phyloP scores from a whole-genome alignment of 2,329 filamentous ascomycete species.

The Apiospora marii region DNA sequence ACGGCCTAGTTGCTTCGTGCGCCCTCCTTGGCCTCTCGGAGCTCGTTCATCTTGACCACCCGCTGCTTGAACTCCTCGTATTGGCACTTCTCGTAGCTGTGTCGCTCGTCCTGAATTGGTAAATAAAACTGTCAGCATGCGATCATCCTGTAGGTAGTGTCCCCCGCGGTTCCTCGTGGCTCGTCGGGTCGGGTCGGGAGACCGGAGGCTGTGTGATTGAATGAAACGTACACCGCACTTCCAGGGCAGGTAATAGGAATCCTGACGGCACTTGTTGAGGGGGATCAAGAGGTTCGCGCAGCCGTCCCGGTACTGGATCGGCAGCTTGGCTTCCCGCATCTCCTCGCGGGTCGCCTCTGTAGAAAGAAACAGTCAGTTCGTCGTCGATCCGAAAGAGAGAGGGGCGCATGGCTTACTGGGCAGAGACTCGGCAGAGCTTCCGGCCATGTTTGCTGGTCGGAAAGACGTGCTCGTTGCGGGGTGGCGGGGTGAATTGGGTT shows the following conservation, averaged over 20 bases:
- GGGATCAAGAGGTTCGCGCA: constrained; percentile 96
- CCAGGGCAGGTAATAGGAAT: constrained; percentile 95
- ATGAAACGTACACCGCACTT: constrained; percentile 83
- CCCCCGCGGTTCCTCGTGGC: not conserved
- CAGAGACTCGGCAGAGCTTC: constrained; percentile 38
- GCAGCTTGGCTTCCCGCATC: constrained; percentile 90
- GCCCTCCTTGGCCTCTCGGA: constrained; percentile 84
- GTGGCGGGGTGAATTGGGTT: not conserved
- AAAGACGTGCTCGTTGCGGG: constrained; percentile 16
- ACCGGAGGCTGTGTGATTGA: not conserved
- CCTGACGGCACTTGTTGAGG: constrained; percentile 90
- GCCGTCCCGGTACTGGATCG: constrained; percentile 91
- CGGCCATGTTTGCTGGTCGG: constrained; percentile 27
- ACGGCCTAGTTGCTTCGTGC: constrained; percentile 77
- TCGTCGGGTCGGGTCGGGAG: not conserved
- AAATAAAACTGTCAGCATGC: constrained; percentile 25
- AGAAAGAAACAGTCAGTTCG: not conserved
- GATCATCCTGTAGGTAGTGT: not conserved
- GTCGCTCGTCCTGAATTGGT: constrained; percentile 80
- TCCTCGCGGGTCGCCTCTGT: constrained; percentile 84
- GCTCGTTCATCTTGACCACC: constrained; percentile 97
- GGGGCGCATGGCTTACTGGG: constrained; percentile 35
- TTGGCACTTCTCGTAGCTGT: constrained; percentile 99
- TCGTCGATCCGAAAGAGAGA: too few species aligned
- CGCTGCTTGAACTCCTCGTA: constrained; percentile 99